Conservation (phyloP, 2,329 filamentous ascomycete species). For the Chaetomium strumarium region DNA sequence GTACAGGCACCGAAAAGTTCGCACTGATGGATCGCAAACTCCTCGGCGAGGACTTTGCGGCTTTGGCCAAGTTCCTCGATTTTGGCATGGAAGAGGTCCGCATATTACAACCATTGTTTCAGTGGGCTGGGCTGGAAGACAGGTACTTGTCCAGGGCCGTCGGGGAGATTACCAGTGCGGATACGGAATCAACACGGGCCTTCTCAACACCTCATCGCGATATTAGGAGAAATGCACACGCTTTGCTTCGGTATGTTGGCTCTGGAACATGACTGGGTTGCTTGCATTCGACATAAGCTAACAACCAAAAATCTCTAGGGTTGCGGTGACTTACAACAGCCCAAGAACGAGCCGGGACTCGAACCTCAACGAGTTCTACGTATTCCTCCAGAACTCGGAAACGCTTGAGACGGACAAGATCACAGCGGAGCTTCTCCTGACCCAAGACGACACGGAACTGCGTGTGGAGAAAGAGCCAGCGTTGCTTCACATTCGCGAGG, state of each 20-base stretch:
- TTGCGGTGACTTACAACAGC: slow-evolving; percentile 6
- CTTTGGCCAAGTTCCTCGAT: slow-evolving; percentile 31
- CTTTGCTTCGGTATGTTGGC: slow-evolving; percentile 5
- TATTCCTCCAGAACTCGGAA: background rate
- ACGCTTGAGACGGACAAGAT: background rate
- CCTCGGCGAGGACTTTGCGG: slow-evolving; percentile 26
- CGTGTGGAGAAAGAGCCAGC: background rate
- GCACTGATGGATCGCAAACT: slow-evolving; percentile 32
- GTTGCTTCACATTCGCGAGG: background rate
- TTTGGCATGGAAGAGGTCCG: slow-evolving; percentile 32
- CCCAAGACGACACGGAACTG: background rate
- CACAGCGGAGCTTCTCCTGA: background rate
- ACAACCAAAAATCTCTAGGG: background rate
- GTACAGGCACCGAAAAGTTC: slow-evolving; percentile 24
- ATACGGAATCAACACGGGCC: slow-evolving; percentile 7
- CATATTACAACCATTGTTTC: slow-evolving; percentile 28
- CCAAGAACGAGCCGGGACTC: background rate
- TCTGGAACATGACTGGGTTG: background rate
- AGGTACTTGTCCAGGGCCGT: slow-evolving; percentile 31
- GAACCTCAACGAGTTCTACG: background rate
- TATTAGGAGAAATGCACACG: slow-evolving; percentile 2
- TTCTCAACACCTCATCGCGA: slow-evolving; percentile 25
- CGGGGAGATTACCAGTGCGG: slow-evolving; percentile 30
- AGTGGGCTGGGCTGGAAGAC: slow-evolving; percentile 30
- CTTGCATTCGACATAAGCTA: background rate